A percentile compares a stretch with the other conserved stretches of the same genome.
These are phyloP conservation scores for Benincasa hispida DNA, from an alignment of 306 rosid species.

Conservation along the genomic window DNA sequence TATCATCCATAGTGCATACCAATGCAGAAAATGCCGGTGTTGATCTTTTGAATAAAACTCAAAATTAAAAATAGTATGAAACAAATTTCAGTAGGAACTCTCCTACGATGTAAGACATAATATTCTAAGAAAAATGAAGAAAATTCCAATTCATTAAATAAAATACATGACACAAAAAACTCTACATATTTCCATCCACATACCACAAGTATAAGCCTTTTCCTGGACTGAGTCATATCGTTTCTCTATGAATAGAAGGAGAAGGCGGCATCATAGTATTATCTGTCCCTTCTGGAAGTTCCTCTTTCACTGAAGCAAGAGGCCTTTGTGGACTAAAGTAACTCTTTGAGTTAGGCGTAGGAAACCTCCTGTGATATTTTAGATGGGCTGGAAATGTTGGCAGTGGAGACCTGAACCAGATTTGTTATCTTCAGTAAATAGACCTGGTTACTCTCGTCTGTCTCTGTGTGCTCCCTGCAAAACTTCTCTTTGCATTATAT, in stretches of 20 bases:
- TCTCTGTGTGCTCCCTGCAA: constrained; percentile 18
- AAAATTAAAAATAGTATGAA: not conserved
- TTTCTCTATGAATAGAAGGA: constrained; percentile 47
- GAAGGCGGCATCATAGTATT: constrained; percentile 65
- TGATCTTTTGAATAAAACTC: not conserved
- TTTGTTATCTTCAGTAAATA: constrained; percentile 40
- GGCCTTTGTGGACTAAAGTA: constrained; percentile 30
- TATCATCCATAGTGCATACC: not conserved
- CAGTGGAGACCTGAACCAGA: constrained; percentile 32
- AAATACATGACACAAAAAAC: not conserved
- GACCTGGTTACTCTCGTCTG: constrained; percentile 12
- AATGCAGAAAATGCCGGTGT: not conserved
- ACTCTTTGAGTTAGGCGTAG: constrained; percentile 25
- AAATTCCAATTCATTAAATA: not conserved
- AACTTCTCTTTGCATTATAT: constrained; percentile 45
- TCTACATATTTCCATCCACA: not conserved
- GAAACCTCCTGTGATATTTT: constrained; percentile 22
- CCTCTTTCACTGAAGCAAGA: constrained; percentile 44
- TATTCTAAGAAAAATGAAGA: not conserved
- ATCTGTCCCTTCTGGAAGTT: constrained; percentile 28
- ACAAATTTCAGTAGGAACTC: not conserved
- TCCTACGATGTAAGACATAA: not conserved
- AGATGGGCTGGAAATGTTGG: constrained; percentile 28
- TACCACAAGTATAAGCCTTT: not conserved
- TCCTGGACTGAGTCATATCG: not conserved